Conservation (phyloP, 2,329 filamentous ascomycete species). For the Pestalotiopsis sp. region DNA sequence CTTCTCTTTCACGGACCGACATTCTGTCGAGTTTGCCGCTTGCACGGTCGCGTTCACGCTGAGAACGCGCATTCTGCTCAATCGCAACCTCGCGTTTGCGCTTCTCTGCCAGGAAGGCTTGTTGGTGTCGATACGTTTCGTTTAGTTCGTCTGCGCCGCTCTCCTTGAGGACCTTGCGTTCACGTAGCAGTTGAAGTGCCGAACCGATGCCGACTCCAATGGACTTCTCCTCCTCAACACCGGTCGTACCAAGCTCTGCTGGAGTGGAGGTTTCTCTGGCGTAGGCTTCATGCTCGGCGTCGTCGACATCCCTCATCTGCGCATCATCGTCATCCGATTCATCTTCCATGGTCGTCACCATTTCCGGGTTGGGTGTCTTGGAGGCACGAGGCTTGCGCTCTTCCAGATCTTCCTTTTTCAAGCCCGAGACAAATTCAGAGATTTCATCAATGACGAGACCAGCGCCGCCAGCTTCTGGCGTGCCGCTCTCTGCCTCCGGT, state of each 20-base stretch:
- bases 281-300: constrained; percentile 47
- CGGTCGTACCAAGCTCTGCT: constrained; percentile 62
- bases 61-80: constrained; percentile 75
- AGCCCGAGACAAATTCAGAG: constrained; percentile 87
- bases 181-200: constrained; percentile 78
- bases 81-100: constrained; percentile 72
- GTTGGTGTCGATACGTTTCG: constrained; percentile 68
- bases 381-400: constrained; percentile 55
- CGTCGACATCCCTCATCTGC: constrained; percentile 50
- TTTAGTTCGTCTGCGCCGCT: constrained; percentile 66
- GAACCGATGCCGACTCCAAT: constrained; percentile 79
- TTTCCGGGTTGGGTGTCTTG: constrained; percentile 37
- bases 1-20: constrained; percentile 89
- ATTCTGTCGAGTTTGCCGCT: constrained; percentile 84
- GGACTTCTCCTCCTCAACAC: constrained; percentile 83
- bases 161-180: constrained; percentile 78
- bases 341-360: constrained; percentile 46
- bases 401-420: constrained; percentile 67
- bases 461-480: constrained; percentile 37
- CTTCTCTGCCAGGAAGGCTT: constrained; percentile 81
- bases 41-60: constrained; percentile 86
- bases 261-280: constrained; percentile 47
- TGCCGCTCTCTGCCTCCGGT: constrained; percentile 52
- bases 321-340: constrained; percentile 50
- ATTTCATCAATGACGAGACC: constrained; percentile 95